Base-by-base conservation (phyloP, 495 filamentous ascomycete species). In the Cairneyella variabilis region DNA sequence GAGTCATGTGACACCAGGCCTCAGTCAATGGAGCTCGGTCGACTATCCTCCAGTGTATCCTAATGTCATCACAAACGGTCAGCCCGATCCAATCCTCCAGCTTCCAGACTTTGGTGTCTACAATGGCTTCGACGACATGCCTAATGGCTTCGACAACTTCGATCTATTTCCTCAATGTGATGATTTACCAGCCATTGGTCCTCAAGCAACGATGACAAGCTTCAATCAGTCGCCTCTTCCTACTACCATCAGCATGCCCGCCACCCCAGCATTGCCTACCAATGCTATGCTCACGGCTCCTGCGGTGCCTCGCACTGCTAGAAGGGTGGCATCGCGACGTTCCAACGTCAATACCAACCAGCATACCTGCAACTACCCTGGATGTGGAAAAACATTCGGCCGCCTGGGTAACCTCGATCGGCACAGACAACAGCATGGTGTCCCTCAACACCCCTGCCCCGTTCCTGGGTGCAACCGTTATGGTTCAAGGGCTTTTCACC, bases 391-490 rank as follows among this genome's bases (percentile, higher is more conserved):
- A 43, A 34, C 14, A 27, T 26, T 43, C 38, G 22, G 14, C 49
- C 49, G 49, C 49, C 39, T 30, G 49, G 38, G 37, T 52, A 38
- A 52, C 49, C 23, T 52, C 25, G 32, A 9, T 43, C 49, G 49
- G 8, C 49, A 52, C 21, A 26, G 26, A 26, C 36, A 52, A 38
- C 5, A 52, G 49, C 49, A 52, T 52, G 36, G 36, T 36, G 23
- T 43, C 20, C 49, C 36, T 52, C 49, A 52, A 21, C 37, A 52
- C 49, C 49, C 49, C 22, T 52, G 49, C 39, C 39, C 37, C 27
- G 41, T 53, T 53, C 28, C 5, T 53, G 51, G 51, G 51, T 53
- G 51, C 51, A 53, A 46, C 30, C 51, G 51, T 53, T 41, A 21
- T 53, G 30, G 51, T 36, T 7, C 26, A 5, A 53, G 51, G 41